Evolutionary conservation across 371 early-diverging fungal species (phyloP).

Genomic region (Mortierella sp.): DNA sequence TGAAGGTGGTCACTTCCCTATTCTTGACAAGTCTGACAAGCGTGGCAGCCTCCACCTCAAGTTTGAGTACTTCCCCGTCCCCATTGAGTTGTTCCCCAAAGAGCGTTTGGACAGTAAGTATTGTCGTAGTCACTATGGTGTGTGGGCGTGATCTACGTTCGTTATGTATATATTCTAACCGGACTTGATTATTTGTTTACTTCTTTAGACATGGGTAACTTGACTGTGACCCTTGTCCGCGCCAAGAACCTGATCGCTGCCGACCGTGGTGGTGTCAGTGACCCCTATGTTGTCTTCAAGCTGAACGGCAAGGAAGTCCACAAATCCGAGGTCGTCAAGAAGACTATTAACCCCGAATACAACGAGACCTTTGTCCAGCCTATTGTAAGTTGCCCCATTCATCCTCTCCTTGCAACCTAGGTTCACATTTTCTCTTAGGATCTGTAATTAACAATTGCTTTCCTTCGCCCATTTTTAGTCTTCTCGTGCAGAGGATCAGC

Average conservation of each 20-base stretch:
- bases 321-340: constrained; percentile 84
- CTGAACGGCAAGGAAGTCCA: constrained; percentile 84
- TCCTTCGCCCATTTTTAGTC: constrained; percentile 46
- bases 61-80: constrained; percentile 68
- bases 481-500: constrained; percentile 69
- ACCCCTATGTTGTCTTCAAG: constrained; percentile 85
- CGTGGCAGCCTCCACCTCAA: constrained; percentile 63
- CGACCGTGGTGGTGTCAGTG: constrained; percentile 79
- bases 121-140: neutral
- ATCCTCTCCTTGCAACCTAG: neutral
- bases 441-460: neutral
- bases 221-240: constrained; percentile 64
- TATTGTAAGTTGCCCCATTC: constrained; percentile 63
- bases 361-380: constrained; percentile 82
- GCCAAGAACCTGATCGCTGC: constrained; percentile 66
- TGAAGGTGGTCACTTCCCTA: constrained; percentile 59
- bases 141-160: neutral
- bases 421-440: neutral
- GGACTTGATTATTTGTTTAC: neutral
- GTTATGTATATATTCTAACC: neutral
- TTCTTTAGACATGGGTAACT: constrained; percentile 57
- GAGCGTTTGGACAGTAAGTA: constrained; percentile 73
- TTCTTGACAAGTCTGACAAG: constrained; percentile 48
- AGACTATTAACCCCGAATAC: constrained; percentile 90
- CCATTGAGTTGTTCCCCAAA: constrained; percentile 64